Evolutionary conservation across 257 asterid species (phyloP).

Genomic region (Solanum sejunctum): DNA sequence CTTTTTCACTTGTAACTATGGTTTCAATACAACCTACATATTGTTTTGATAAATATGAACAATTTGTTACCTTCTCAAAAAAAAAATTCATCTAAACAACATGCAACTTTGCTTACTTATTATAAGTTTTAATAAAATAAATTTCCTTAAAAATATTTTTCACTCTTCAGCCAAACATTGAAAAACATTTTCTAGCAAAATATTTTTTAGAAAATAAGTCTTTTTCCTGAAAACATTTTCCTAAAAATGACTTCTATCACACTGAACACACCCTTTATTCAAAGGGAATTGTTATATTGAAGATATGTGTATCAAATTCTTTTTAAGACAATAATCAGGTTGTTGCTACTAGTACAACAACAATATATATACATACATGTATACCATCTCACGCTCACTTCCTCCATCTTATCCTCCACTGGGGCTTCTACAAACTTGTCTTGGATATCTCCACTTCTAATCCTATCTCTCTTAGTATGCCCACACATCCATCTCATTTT

Average conservation of each 20-base stretch:
- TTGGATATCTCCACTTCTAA: no score
- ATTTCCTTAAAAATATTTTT: not conserved
- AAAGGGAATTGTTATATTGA: not conserved
- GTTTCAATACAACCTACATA: no score
- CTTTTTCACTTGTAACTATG: no score
- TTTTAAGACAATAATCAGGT: not conserved
- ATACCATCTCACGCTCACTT: no score
- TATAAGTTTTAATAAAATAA: not conserved
- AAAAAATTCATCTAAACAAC: not conserved
- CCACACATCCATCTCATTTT: no score
- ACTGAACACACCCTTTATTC: not conserved
- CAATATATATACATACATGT: no score
- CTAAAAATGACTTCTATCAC: not conserved
- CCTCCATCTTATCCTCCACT: no score
- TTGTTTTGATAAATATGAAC: no score
- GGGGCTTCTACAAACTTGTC: no score
- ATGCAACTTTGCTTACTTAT: not conserved
- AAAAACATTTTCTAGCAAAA: not conserved
- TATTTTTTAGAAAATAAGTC: not conserved
- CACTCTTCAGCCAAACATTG: not conserved
- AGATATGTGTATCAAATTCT: not conserved
- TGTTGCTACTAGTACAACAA: not conserved
- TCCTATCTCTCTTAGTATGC: no score
- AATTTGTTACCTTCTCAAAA: no score
- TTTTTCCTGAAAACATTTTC: not conserved